phyloP scores from a whole-genome alignment of 2,329 filamentous ascomycete species.

The Colletotrichum costaricense region DNA sequence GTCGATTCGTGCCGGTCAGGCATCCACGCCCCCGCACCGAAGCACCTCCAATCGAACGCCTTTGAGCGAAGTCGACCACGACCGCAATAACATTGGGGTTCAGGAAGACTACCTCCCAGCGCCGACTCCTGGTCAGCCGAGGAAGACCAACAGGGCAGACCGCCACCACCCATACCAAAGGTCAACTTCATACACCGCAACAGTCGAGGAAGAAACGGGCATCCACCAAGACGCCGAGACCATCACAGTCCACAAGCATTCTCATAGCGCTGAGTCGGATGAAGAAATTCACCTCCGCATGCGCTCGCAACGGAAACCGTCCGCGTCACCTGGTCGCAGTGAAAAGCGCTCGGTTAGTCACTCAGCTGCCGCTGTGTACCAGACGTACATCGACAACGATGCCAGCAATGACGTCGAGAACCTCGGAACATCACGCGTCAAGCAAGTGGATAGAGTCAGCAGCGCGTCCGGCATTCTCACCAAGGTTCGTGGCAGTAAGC shows the following conservation, averaged over 20 bases:
- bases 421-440: constrained; percentile 69
- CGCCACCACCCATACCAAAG: constrained; percentile 80
- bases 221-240: constrained; percentile 70
- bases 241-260: constrained; percentile 70
- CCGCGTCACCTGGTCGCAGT: constrained; percentile 69
- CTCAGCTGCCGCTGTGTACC: constrained; percentile 77
- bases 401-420: constrained; percentile 79
- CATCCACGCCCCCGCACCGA: constrained; percentile 85
- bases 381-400: constrained; percentile 71
- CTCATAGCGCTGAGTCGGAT: constrained; percentile 76
- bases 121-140: constrained; percentile 93
- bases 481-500: constrained; percentile 74
- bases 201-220: constrained; percentile 62
- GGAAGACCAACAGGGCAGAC: constrained; percentile 85
- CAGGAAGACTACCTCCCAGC: constrained; percentile 93
- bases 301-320: constrained; percentile 73
- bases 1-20: constrained; percentile 70
- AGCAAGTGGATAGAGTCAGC: constrained; percentile 63
- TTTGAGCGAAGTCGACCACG: constrained; percentile 93
- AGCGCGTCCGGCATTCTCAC: constrained; percentile 68
- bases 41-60: constrained; percentile 81
- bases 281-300: constrained; percentile 86
- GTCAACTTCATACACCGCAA: constrained; percentile 57
- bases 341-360: constrained; percentile 82
- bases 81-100: constrained; percentile 73